These are phyloP conservation scores for Axilococcus clingmanii DNA, from an alignment of 139 green algal species.

Conservation along the genomic window DNA sequence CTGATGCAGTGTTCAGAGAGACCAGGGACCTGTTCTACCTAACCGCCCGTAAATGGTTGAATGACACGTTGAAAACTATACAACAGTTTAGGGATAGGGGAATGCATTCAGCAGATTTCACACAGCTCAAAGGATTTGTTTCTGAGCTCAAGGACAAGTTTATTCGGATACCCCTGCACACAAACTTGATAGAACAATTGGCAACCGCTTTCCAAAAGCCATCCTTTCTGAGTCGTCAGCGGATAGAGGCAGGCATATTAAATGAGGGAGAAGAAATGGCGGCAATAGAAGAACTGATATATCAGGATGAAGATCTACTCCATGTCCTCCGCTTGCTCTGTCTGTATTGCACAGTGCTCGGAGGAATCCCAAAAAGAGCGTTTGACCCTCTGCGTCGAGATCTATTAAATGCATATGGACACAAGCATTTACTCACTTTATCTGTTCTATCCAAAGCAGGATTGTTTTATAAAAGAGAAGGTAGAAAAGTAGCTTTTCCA, in stretches of 20 bases:
- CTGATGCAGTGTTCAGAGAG: constrained; percentile 54
- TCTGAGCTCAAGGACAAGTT: constrained; percentile 29
- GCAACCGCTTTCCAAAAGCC: constrained; percentile 8
- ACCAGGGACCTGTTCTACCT: constrained; percentile 43
- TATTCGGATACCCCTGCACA: constrained; percentile 23
- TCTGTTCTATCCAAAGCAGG: constrained; percentile 18
- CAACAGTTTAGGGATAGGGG: constrained; percentile 30
- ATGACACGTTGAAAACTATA: constrained; percentile 24
- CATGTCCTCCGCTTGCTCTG: constrained; percentile 76
- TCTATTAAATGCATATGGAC: constrained; percentile 77
- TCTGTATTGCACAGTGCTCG: constrained; percentile 45
- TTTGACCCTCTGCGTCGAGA: constrained; percentile 62
- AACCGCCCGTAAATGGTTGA: constrained; percentile 20
- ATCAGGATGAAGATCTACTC: constrained; percentile 38
- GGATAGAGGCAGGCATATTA: constrained; percentile 24
- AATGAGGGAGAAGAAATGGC: constrained; percentile 20
- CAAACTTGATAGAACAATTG: constrained; percentile 20
- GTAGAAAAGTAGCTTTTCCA: constrained; percentile 19
- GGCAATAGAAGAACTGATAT: constrained; percentile 54
- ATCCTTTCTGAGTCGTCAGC: constrained; percentile 18
- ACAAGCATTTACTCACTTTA: constrained; percentile 75
- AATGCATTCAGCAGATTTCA: constrained; percentile 24
- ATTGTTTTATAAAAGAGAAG: constrained; percentile 2
- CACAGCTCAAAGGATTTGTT: constrained; percentile 24
- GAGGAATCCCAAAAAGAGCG: constrained; percentile 62